Evolutionary conservation across 352 stramenopile species (phyloP).

Genomic region (Globisporangium abappressorium): DNA sequence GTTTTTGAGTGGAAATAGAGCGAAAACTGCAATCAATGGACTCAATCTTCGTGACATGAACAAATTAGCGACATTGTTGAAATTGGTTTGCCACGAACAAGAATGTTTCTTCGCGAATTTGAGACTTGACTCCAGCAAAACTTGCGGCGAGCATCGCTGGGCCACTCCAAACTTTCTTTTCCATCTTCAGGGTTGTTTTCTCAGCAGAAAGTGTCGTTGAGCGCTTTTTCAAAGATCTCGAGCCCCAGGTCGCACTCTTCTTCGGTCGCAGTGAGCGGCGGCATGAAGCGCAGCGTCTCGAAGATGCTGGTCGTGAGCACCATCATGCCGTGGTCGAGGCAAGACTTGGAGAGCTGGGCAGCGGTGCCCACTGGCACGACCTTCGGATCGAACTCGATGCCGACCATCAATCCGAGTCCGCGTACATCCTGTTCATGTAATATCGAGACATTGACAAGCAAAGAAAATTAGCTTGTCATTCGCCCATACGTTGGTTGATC

Average conservation of each 20-base stretch:
- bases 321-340: constrained; percentile 86
- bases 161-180: neutral
- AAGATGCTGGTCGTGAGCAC: constrained; percentile 88
- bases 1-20: neutral
- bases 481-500: neutral
- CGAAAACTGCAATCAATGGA: neutral
- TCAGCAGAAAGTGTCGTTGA: constrained; percentile 18
- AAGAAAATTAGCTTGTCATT: neutral
- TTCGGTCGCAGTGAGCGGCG: constrained; percentile 81
- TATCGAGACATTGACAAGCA: neutral
- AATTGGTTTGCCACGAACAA: neutral
- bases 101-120: neutral
- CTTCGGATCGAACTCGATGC: constrained; percentile 86
- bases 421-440: constrained; percentile 64
- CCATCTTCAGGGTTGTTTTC: neutral
- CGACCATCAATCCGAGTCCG: constrained; percentile 92
- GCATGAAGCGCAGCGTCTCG: constrained; percentile 92
- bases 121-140: neutral
- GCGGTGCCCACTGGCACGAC: constrained; percentile 52
- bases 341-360: constrained; percentile 69
- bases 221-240: constrained; percentile 54
- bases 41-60: neutral
- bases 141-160: neutral
- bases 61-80: neutral
- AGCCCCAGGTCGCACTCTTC: constrained; percentile 64